Conservation (phyloP, 495 filamentous ascomycete species). For the Lepidopterella palustris region DNA sequence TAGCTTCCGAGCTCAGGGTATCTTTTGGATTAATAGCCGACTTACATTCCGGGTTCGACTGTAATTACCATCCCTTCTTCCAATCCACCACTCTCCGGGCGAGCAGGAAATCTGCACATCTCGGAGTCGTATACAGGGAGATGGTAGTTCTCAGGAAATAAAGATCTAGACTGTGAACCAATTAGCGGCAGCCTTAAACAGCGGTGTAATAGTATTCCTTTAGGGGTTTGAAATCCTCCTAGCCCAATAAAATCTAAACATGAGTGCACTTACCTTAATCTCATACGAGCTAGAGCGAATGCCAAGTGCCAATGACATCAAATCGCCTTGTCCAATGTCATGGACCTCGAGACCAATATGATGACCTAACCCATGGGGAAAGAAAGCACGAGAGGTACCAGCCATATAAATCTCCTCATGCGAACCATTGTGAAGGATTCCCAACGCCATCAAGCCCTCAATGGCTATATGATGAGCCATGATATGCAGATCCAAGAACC, state of each 20-base stretch:
- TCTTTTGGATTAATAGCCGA: conserved; percentile 9
- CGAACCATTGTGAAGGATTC: conserved; percentile 54
- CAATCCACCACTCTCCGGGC: conserved; percentile 35
- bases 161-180: conserved; percentile 10
- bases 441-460: conserved; percentile 60
- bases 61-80: conserved; percentile 73
- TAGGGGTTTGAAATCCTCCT: no score
- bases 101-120: conserved; percentile 19
- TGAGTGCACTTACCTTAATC: conserved; percentile 14
- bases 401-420: conserved; percentile 57
- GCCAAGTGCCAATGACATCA: conserved; percentile 15
- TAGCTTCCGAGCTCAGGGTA: no score
- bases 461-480: conserved; percentile 68
- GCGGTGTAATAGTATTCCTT: background rate
- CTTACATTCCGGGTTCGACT: conserved; percentile 76
- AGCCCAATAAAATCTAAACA: no score
- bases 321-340: conserved; percentile 52
- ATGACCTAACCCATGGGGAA: conserved; percentile 86
- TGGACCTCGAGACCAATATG: conserved; percentile 88
- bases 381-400: conserved; percentile 71
- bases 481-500: conserved; percentile 61
- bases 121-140: conserved; percentile 19
- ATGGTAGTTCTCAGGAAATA: conserved; percentile 22
- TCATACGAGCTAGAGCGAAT: conserved; percentile 26
- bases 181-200: background rate